phyloP scores from a whole-genome alignment of 345 rosid genomes.

The Odontarrhena argentea region DNA sequence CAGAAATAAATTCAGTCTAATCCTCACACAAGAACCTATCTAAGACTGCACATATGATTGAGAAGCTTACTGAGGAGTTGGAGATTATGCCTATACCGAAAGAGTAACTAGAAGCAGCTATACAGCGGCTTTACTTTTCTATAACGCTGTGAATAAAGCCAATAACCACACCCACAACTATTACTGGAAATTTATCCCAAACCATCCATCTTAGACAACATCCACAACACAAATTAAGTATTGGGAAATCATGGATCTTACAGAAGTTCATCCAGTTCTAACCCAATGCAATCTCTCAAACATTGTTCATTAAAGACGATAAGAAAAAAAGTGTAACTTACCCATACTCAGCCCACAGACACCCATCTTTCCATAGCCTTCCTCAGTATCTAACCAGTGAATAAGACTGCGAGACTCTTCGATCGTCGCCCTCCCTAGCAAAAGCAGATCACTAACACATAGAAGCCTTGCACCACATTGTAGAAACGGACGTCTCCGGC shows the following conservation, averaged over 20 bases:
- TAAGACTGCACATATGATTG: background rate
- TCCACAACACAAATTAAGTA: background rate
- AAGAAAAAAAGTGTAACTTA: conserved; percentile 40
- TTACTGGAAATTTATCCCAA: conserved; percentile 12
- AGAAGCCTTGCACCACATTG: conserved; percentile 87
- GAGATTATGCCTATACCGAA: background rate
- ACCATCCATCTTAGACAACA: conserved; percentile 9
- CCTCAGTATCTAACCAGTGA: conserved; percentile 83
- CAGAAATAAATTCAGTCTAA: background rate
- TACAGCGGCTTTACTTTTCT: background rate
- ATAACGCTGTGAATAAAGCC: background rate
- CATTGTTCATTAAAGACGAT: background rate
- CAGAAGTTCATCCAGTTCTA: background rate
- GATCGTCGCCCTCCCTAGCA: conserved; percentile 90
- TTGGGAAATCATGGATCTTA: background rate
- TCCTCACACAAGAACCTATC: conserved; percentile 1
- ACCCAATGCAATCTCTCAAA: conserved; percentile 23
- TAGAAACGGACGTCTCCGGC: conserved; percentile 84
- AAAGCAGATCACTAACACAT: conserved; percentile 94
- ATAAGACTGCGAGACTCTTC: conserved; percentile 93
- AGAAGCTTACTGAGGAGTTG: background rate
- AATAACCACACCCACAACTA: background rate
- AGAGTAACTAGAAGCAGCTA: background rate
- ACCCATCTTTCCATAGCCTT: conserved; percentile 94
- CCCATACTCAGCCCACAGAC: conserved; percentile 99